Evolutionary conservation across 2,329 filamentous ascomycete genomes (phyloP).

Genomic region (Hypoxylon sp.): DNA sequence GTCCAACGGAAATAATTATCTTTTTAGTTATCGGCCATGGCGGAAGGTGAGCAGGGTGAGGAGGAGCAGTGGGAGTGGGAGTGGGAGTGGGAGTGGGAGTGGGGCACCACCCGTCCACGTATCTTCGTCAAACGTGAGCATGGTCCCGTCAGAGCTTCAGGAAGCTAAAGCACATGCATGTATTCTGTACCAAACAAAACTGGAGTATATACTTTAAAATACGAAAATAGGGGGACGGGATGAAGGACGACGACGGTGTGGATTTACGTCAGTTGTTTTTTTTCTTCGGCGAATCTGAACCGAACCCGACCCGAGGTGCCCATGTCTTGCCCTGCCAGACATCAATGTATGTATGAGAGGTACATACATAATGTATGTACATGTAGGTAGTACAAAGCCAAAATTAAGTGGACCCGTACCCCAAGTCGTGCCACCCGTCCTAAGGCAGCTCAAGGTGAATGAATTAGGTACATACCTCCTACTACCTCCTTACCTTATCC

Average conservation of each 20-base stretch:
- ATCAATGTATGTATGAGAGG: background rate
- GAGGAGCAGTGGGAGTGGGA: slow-evolving; percentile 33
- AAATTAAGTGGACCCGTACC: background rate
- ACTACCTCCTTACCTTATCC: background rate
- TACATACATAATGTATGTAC: background rate
- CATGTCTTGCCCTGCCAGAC: background rate
- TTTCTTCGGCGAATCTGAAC: slow-evolving; percentile 13
- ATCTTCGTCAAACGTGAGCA: slow-evolving; percentile 7
- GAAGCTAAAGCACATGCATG: slow-evolving; percentile 2
- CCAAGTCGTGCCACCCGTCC: background rate
- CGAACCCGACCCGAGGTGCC: slow-evolving; percentile 19
- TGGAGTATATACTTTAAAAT: background rate
- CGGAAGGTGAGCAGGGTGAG: slow-evolving; percentile 12
- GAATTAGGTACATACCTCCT: slow-evolving; percentile 2
- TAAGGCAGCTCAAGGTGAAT: slow-evolving; percentile 11
- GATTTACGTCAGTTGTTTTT: slow-evolving; percentile 13
- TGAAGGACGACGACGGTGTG: slow-evolving; percentile 4
- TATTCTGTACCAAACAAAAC: background rate
- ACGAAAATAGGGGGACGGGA: slow-evolving; percentile 3
- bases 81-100: slow-evolving; percentile 35
- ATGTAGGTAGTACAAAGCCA: background rate
- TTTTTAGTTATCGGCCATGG: slow-evolving; percentile 32
- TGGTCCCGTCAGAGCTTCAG: slow-evolving; percentile 3
- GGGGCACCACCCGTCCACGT: slow-evolving; percentile 18
- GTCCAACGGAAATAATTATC: slow-evolving; percentile 9